These are phyloP conservation scores for Colletotrichum sp. DNA, from an alignment of 2,329 filamentous ascomycete genomes.

Conservation along the genomic window DNA sequence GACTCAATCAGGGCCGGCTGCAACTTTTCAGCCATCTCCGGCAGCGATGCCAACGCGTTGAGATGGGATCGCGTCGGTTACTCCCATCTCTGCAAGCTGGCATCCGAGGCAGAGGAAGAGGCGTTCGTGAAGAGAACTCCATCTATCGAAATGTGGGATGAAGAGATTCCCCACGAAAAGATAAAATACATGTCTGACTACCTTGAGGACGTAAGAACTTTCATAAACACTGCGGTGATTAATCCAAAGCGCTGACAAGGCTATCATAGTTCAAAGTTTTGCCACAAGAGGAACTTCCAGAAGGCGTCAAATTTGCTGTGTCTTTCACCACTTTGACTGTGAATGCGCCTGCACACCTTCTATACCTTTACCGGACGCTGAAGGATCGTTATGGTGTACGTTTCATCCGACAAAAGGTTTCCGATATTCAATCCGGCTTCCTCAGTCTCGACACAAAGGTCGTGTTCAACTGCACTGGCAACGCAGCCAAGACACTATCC, in stretches of 20 bases:
- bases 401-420: constrained; percentile 33
- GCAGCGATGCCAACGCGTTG: constrained; percentile 43
- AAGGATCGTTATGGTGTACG: constrained; percentile 33
- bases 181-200: constrained; percentile 46
- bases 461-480: constrained; percentile 41
- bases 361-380: constrained; percentile 32
- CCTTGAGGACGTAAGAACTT: constrained; percentile 39
- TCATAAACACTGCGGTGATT: not conserved
- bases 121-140: constrained; percentile 39
- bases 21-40: constrained; percentile 50
- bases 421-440: constrained; percentile 31
- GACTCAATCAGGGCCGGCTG: constrained; percentile 39
- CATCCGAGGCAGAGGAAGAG: constrained; percentile 31
- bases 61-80: constrained; percentile 47
- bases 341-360: constrained; percentile 42
- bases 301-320: constrained; percentile 36
- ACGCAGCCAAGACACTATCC: constrained; percentile 35
- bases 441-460: constrained; percentile 27
- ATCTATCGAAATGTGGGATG: constrained; percentile 46
- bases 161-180: constrained; percentile 40
- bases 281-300: constrained; percentile 30
- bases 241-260: not conserved
- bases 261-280: constrained; percentile 34
- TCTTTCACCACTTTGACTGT: constrained; percentile 41
- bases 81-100: constrained; percentile 38